Base-by-base conservation (phyloP, 2,329 filamentous ascomycete species). In the Stylonectria norvegica region DNA sequence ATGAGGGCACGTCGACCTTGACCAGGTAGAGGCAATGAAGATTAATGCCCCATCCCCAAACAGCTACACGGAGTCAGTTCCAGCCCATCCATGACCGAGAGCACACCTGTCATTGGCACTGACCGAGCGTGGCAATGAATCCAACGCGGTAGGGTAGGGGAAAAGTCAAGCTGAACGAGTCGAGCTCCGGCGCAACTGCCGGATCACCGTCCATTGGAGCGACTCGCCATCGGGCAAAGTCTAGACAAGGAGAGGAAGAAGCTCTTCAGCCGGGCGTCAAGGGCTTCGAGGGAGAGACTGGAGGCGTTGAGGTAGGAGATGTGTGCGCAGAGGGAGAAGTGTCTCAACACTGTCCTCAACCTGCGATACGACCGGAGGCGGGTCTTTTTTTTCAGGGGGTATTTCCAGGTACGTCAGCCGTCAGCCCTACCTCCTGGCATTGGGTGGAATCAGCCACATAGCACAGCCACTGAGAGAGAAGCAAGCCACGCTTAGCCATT, bases 21-120 rank as follows among this genome's bases (percentile, higher is more conserved):
- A 82, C 73, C 43, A 80, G 68, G 57, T 84, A 76, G 45, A 97
- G 81, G 68, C 88, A 90, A 62, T 96, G 89, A 28, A 97, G 79
- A 69, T 96, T 97, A 55, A 86, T 67, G 51, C 85, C 89, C 89
- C 91, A 98, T 62, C 88, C 89, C 91, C 91, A 97, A 58, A 95
- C 83, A 54, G 88, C 89, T 94, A 52, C 45, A 15, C 20, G n/a
- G 23, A 27, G 39, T 49, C 34, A 49, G 43, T 20, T 36, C 7
- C 6, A 32, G 52, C 19, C 17, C 17, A n/a, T 34, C 17, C 14
- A 8, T 32, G 15, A 12, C 28, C 7, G 6, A 27, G 17, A 36
- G 7, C n/a, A n/a, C n/a, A 18, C 16, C 19, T 42, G 17, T 29
- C 12, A 11, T 14, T 23, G 45, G 33, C 20, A 56, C 75, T 49